Percentiles rank a stretch among this genome's conserved stretches.
These are phyloP conservation scores for Huntiella moniliformis DNA, from an alignment of 2,329 filamentous ascomycete genomes.

Conservation along the genomic window DNA sequence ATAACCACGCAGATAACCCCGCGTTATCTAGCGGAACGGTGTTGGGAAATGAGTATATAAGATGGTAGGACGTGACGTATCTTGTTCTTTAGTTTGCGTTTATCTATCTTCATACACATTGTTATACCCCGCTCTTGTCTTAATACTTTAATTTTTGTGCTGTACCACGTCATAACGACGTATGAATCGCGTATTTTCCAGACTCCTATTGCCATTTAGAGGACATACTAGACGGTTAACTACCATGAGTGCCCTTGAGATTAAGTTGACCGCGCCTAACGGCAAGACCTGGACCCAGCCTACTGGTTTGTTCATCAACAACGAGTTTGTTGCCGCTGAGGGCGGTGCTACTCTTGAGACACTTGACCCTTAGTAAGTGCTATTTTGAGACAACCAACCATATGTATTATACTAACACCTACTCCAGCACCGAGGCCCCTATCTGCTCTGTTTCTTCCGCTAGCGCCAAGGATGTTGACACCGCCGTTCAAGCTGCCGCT, in stretches of 20 bases:
- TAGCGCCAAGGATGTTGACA: conserved; percentile 45
- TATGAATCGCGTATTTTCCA: no score
- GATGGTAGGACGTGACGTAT: no score
- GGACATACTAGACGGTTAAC: no score
- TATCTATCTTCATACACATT: no score
- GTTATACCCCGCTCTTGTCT: no score
- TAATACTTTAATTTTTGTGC: no score
- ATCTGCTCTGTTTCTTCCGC: conserved; percentile 56
- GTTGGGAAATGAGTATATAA: no score
- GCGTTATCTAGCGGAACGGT: no score
- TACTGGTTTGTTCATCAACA: conserved; percentile 66
- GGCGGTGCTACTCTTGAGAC: conserved; percentile 44
- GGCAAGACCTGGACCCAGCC: conserved; percentile 54
- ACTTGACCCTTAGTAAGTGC: conserved; percentile 48
- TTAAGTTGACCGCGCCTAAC: conserved; percentile 57
- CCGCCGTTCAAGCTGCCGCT: conserved; percentile 49
- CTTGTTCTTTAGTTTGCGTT: no score
- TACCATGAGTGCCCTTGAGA: conserved; percentile 14
- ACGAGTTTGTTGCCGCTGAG: conserved; percentile 54
- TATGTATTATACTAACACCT: neutral
- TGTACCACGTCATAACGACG: no score
- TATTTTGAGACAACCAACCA: neutral
- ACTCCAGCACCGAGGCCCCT: conserved; percentile 36
- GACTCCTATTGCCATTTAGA: no score
- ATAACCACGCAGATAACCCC: no score